These are phyloP conservation scores for Noccaea caerulescens DNA, from an alignment of 345 rosid species.

Conservation along the genomic window DNA sequence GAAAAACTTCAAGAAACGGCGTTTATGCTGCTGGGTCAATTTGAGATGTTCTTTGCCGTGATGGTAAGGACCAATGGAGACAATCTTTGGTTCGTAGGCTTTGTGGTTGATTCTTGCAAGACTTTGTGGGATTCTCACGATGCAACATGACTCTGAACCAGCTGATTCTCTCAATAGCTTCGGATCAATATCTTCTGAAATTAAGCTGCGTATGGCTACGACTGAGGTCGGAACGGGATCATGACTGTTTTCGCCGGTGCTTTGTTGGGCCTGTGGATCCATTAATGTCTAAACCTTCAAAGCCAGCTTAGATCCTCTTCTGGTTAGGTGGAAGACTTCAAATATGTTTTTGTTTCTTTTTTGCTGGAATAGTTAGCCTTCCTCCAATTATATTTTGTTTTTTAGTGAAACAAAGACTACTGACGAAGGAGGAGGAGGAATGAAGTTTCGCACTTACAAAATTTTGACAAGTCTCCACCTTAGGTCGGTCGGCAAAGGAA, in stretches of 20 bases:
- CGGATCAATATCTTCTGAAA: conserved; percentile 36
- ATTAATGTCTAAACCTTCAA: not conserved
- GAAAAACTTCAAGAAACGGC: conserved; percentile 42
- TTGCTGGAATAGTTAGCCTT: not conserved
- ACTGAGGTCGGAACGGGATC: not conserved
- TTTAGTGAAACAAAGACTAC: no score
- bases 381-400: no score
- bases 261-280: conserved; percentile 9
- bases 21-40: conserved; percentile 58
- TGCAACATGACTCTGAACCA: conserved; percentile 49
- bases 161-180: conserved; percentile 48
- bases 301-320: not conserved
- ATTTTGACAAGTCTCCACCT: no score
- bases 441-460: no score
- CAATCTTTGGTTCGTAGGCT: conserved; percentile 52
- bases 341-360: not conserved
- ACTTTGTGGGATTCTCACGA: conserved; percentile 56
- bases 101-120: conserved; percentile 43
- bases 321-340: conserved; percentile 4
- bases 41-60: conserved; percentile 46
- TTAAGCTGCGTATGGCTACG: conserved; percentile 4
- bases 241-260: not conserved
- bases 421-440: no score
- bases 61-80: conserved; percentile 60
- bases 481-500: no score